Percentiles rank a stretch among this genome's conserved stretches.
Conservation (phyloP, 805 yeast genomes). For the Lipomyces yamanashiensis region DNA sequence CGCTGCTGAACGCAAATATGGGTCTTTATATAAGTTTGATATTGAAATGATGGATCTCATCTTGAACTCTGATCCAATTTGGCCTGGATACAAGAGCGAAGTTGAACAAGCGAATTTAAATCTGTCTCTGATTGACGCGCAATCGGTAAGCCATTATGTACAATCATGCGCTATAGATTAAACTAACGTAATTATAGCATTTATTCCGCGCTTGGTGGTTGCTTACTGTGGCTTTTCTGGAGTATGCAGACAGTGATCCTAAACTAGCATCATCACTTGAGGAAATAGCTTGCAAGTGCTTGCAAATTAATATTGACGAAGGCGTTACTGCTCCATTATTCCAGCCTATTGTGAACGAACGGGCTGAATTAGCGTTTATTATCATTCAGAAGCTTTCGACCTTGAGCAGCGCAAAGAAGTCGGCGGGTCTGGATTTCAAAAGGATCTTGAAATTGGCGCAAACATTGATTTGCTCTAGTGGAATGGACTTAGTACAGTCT, state of each 20-base stretch:
- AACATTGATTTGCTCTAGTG: constrained; percentile 42
- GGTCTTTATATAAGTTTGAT: constrained; percentile 60
- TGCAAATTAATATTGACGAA: constrained; percentile 56
- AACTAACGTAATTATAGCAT: constrained; percentile 34
- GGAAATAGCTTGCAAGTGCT: constrained; percentile 53
- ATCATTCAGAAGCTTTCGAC: constrained; percentile 41
- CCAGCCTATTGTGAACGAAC: constrained; percentile 58
- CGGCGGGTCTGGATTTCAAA: constrained; percentile 37
- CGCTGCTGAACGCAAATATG: constrained; percentile 51
- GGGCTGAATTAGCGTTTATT: constrained; percentile 70
- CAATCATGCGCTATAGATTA: background rate
- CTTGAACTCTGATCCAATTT: constrained; percentile 52
- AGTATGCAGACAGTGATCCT: constrained; percentile 45
- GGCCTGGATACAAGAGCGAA: constrained; percentile 57
- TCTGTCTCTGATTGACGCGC: constrained; percentile 66
- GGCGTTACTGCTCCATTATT: constrained; percentile 57
- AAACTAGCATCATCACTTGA: constrained; percentile 28
- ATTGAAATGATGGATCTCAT: constrained; percentile 65
- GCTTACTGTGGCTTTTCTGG: constrained; percentile 62
- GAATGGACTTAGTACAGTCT: constrained; percentile 48
- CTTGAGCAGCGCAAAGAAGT: constrained; percentile 9
- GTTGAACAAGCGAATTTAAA: constrained; percentile 65
- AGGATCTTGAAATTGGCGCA: constrained; percentile 46
- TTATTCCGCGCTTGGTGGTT: constrained; percentile 82
- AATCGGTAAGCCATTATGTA: constrained; percentile 47